Evolutionary conservation across 1,284 basidiomycete species (phyloP).

Genomic region (Meira nashicola): DNA sequence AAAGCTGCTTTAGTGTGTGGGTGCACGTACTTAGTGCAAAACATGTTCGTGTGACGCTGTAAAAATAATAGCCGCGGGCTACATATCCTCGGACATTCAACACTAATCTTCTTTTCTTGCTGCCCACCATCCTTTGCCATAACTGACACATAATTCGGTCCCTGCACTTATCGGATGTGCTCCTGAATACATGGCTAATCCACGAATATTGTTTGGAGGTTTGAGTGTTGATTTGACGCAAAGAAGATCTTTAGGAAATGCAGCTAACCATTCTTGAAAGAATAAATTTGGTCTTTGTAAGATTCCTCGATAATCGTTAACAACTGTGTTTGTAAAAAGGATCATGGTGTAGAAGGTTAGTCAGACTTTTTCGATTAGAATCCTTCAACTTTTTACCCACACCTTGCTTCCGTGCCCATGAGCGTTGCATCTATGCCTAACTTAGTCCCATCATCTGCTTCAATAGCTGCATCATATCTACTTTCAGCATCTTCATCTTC

Average conservation of each 20-base stretch:
- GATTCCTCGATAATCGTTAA: slow-evolving; percentile 46
- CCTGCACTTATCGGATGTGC: slow-evolving; percentile 67
- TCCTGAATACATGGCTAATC: slow-evolving; percentile 47
- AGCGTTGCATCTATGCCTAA: slow-evolving; percentile 65
- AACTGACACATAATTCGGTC: slow-evolving; percentile 79
- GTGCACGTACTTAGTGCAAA: too few relatives aligned
- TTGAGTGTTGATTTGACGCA: not conserved
- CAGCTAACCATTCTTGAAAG: slow-evolving; percentile 51
- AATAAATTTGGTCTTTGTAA: slow-evolving; percentile 28
- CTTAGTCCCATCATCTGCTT: slow-evolving; percentile 18
- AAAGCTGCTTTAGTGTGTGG: too few relatives aligned
- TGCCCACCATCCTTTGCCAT: slow-evolving; percentile 86
- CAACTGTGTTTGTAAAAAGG: slow-evolving; percentile 16
- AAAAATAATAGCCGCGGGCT: too few relatives aligned
- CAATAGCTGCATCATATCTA: slow-evolving; percentile 70
- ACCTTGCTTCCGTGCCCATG: slow-evolving; percentile 70
- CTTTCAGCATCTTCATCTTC: slow-evolving; percentile 56
- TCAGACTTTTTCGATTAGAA: not conserved
- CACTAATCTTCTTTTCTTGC: not conserved
- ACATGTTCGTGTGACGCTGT: too few relatives aligned
- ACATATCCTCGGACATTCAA: too few relatives aligned
- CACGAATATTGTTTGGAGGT: slow-evolving; percentile 4
- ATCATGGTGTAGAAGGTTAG: not conserved
- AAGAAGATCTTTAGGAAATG: slow-evolving; percentile 55
- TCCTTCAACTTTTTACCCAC: slow-evolving; percentile 12